Conservation (phyloP, 2,329 filamentous ascomycete genomes). For the Pseudogymnoascus sp. region DNA sequence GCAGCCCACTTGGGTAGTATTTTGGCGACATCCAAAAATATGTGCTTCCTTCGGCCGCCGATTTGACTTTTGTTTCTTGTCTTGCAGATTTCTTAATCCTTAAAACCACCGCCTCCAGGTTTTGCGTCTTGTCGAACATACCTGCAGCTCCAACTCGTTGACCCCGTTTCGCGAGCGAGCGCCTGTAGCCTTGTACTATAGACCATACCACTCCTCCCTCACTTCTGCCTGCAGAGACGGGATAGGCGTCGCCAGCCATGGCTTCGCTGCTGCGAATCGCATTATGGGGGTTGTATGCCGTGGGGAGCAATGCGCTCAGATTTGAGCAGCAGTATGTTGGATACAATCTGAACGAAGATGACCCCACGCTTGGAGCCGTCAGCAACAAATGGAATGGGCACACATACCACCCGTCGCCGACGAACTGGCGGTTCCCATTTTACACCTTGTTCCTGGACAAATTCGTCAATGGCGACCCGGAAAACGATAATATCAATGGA, state of each 20-base stretch:
- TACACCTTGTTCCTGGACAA: conserved; percentile 57
- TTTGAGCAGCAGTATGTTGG: conserved; percentile 25
- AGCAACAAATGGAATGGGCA: conserved; percentile 46
- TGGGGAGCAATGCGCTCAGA: conserved; percentile 10
- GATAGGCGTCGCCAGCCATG: conserved; percentile 4
- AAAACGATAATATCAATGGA: conserved; percentile 54
- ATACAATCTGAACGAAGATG: conserved; percentile 49
- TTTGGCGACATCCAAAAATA: conserved; percentile 3
- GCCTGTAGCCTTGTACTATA: background rate
- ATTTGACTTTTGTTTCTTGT: conserved; percentile 7
- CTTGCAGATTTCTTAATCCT: conserved; percentile 6
- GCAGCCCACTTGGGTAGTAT: conserved; percentile 6
- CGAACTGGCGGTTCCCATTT: conserved; percentile 57
- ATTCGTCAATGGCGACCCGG: conserved; percentile 56
- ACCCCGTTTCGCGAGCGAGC: background rate
- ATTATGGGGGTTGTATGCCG: background rate
- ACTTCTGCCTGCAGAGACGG: background rate
- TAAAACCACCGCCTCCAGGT: background rate
- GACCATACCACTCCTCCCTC: background rate
- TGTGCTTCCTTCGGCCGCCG: conserved; percentile 2
- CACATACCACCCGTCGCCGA: conserved; percentile 44
- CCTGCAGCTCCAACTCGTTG: background rate
- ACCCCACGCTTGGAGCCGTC: background rate
- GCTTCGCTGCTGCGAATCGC: conserved; percentile 3
- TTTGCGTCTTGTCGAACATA: background rate